phyloP scores from a whole-genome alignment of 371 early-diverging fungal species.

The Phascolomyces articulosus region DNA sequence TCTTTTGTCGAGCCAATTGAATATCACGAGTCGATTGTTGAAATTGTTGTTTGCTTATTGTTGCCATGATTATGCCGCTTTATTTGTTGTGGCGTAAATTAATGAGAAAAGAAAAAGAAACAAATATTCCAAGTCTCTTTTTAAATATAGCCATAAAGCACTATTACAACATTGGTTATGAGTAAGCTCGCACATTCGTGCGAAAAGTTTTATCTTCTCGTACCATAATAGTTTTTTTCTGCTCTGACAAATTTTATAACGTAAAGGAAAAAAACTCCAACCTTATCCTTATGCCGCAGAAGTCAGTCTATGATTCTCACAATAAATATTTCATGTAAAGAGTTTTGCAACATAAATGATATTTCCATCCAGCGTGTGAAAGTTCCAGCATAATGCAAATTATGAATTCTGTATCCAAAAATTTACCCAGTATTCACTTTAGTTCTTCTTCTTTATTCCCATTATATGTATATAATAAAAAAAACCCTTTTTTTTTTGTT shows the following conservation, averaged over 20 bases:
- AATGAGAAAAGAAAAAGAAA: background rate
- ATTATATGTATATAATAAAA: too few relatives aligned
- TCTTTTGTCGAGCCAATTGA: constrained; percentile 47
- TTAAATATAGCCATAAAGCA: too few relatives aligned
- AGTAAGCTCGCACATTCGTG: constrained; percentile 14
- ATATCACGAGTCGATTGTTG: constrained; percentile 46
- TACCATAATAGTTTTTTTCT: background rate
- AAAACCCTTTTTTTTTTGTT: background rate
- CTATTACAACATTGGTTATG: constrained; percentile 8
- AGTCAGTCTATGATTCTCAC: too few relatives aligned
- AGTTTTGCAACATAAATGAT: too few relatives aligned
- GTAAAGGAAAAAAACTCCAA: background rate
- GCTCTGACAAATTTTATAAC: too few relatives aligned
- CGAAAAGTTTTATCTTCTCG: background rate
- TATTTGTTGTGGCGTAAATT: background rate
- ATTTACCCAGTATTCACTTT: background rate
- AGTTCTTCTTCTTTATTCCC: background rate
- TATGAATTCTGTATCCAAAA: background rate
- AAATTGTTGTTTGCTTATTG: constrained; percentile 20
- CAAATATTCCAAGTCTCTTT: too few relatives aligned
- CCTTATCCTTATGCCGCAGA: too few relatives aligned
- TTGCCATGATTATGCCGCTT: background rate
- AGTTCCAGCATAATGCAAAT: background rate
- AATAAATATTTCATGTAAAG: too few relatives aligned
- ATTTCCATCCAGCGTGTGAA: too few relatives aligned